Evolutionary conservation across 1,139 yeast species (phyloP), one percentile per base, ranked within the genome.

Genomic region (Arxiozyma slooffiae): DNA sequence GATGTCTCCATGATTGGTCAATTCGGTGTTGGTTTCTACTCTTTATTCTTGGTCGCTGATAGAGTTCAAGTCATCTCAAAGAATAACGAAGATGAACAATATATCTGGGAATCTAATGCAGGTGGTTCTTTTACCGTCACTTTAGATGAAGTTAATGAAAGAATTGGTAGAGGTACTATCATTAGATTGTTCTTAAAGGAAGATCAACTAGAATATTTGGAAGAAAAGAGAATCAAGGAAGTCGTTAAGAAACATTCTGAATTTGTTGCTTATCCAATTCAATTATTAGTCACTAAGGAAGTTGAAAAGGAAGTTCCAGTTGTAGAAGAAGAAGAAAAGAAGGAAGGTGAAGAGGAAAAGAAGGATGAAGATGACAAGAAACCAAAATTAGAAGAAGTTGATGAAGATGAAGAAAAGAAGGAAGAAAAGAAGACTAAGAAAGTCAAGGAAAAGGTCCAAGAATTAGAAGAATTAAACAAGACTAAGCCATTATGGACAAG

Each of bases 11-110:
- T 94, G 98, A 94, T 94, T 77, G 99, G 99, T 81, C 98, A 94
- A 78, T 94, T 94, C 79, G 99, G 99, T 88, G 98, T 94, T 66
- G 99, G 99, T 82, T 94, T 94, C 92, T 94, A 94, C 85, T 92
- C 99, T 53, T 80, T 92, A 64, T 94, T 94, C 87, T 83, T 94
- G 78, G 98, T 94, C 69, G 98, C 98, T 68, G 99, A 94, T 78
- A 89, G 83, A 67, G 98, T 94, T 59, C 97, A 92, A 78, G 98
- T 94, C 64, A 88, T 94, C 71, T 87, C 98, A 59, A 94, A 94
- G 81, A 85, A 90, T 81, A 94, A 94, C 71, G 98, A 94, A 68
- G 99, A 94, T 72, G 98, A 92, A 73, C 99, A 94, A 78, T 94
- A 94, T 82, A 78, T 92, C 67, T 94, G 99, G 99, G 98, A 94